Percentiles rank a stretch among this genome's conserved stretches.
Conservation (phyloP, 352 stramenopile species). For the Globisporangium nagaii region DNA sequence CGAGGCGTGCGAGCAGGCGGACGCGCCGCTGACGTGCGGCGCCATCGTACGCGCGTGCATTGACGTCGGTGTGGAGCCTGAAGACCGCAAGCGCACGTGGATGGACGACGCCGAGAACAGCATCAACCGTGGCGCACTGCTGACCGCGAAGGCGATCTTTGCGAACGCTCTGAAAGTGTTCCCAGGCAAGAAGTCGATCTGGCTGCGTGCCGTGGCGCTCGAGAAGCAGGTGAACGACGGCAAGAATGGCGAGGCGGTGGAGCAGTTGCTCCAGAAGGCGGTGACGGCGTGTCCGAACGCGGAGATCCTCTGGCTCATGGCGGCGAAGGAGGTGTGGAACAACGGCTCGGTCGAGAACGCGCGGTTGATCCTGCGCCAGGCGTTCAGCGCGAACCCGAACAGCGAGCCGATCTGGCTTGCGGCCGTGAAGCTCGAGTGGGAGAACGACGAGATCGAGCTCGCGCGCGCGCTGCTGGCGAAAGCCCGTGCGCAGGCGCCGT, state of each 20-base stretch:
- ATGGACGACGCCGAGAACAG: conserved; percentile 95
- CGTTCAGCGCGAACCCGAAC: conserved; percentile 96
- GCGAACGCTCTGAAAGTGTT: conserved; percentile 88
- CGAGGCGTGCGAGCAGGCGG: conserved; percentile 89
- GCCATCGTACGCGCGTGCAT: conserved; percentile 94
- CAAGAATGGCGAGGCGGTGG: conserved; percentile 69
- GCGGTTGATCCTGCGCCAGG: conserved; percentile 92
- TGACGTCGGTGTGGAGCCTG: conserved; percentile 92
- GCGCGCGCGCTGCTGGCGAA: conserved; percentile 81
- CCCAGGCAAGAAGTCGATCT: conserved; percentile 92
- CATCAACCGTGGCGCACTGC: conserved; percentile 72
- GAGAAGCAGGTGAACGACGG: conserved; percentile 92
- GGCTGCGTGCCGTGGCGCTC: conserved; percentile 94
- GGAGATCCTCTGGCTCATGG: conserved; percentile 98
- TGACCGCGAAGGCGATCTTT: conserved; percentile 95
- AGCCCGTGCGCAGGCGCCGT: conserved; percentile 79
- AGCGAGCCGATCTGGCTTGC: conserved; percentile 96
- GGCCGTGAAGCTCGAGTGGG: conserved; percentile 98
- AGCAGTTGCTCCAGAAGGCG: conserved; percentile 89
- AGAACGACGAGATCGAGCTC: conserved; percentile 95
- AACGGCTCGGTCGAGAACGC: conserved; percentile 92
- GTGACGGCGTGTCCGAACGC: conserved; percentile 91
- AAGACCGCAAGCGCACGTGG: conserved; percentile 97
- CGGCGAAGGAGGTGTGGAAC: conserved; percentile 97
- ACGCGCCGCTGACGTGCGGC: conserved; percentile 90